Evolutionary conservation across 2,329 filamentous ascomycete genomes (phyloP).

Genomic region (Thelonectria olida): DNA sequence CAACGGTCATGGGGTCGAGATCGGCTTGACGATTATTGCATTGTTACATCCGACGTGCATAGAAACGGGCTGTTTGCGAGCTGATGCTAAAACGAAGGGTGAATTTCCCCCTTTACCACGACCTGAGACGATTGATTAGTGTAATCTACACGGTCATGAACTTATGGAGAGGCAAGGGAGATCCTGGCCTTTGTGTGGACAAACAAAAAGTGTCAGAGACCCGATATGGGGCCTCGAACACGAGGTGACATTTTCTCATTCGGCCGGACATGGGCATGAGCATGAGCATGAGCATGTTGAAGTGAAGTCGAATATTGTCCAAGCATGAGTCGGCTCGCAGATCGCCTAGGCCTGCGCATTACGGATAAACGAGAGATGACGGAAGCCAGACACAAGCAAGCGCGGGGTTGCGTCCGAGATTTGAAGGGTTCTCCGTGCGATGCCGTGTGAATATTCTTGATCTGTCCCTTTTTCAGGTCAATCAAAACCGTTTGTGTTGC

Average conservation of each 20-base stretch:
- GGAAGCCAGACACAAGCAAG: background rate
- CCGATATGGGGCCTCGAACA: conserved; percentile 9
- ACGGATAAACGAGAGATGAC: conserved; percentile 2
- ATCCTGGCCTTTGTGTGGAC: background rate
- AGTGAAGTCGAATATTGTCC: background rate
- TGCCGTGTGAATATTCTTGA: background rate
- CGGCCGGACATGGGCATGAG: background rate
- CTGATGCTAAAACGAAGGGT: conserved; percentile 9
- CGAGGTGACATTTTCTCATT: conserved; percentile 13
- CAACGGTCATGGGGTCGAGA: background rate
- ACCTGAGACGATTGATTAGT: conserved; percentile 17
- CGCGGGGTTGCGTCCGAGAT: background rate
- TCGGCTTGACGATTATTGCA: background rate
- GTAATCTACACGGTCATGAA: background rate
- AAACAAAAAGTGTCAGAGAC: background rate
- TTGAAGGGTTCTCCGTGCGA: background rate
- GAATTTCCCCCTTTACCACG: conserved; percentile 14
- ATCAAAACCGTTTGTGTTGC: conserved; percentile 3
- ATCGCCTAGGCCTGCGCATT: conserved; percentile 1
- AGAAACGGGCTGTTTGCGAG: background rate
- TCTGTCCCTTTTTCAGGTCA: background rate
- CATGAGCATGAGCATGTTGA: background rate
- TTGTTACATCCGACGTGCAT: conserved; percentile 1
- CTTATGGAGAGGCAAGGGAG: background rate
- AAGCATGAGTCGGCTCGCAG: conserved; percentile 2